Evolutionary conservation across 2,329 filamentous ascomycete species (phyloP), one percentile per base, ranked within the genome.

Genomic region (Aspergillus sp.): DNA sequence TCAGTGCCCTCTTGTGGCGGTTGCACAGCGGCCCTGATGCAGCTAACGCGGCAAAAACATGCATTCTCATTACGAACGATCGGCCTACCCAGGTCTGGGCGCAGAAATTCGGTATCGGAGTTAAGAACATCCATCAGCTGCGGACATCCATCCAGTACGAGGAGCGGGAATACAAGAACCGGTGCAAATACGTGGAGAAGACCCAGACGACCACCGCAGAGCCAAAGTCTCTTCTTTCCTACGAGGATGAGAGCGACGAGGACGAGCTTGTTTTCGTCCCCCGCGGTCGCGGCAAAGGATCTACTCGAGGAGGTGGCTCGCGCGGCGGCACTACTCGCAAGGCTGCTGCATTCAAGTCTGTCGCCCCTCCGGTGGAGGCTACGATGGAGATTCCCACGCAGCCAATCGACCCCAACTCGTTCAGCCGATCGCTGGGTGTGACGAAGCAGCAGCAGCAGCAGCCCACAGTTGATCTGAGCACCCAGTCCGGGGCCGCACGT

Each of bases 321-420:
- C 72, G 70, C 23, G 69, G 67, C 48, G 66, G 63, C 38, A 69
- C 61, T 49, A 67, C 64, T 63, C 72, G 74, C 59, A 77, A 78
- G 65, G 39, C 72, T 7, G 28, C 71, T 41, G 58, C 67, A 10
- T 38, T 67, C 21, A 71, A 72, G 43, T 45, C 68, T 21, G 65
- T 59, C 12, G 63, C 69, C 15, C 60, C 67, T 8, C 64, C 68
- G 21, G 48, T 66, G 38, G 75, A 78, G 54, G 65, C 64, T n/a
- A 64, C 70, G 1, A 69, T 79, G 17, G 79, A 80, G 62, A 74
- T 81, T 15, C 79, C 79, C 1, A 78, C 78, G 3, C 72, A 78
- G 57, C 79, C 80, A 10, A 81, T 81, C 48, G 79, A 81, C 55
- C 79, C 79, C 1, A 74, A 81, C 65, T 81, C 79, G 1, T 81